Evolutionary conservation across 306 rosid species (phyloP).

Genomic region (Malus orientalis): DNA sequence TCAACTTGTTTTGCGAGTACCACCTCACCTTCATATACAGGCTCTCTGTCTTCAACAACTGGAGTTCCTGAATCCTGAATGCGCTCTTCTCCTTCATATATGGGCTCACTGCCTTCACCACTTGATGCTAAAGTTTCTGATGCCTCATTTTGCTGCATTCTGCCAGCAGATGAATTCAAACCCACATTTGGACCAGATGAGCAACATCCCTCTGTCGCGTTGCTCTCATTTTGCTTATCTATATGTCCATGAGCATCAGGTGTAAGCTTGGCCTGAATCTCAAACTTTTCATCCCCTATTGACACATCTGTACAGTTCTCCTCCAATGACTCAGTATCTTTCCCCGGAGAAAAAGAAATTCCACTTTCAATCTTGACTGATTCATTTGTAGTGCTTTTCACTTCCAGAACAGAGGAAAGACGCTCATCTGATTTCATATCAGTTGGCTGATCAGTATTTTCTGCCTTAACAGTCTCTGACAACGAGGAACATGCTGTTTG

Average conservation of each 20-base stretch:
- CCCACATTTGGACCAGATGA: conserved; percentile 35
- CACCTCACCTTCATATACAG: conserved; percentile 91
- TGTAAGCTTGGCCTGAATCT: conserved; percentile 23
- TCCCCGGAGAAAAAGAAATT: conserved; percentile 33
- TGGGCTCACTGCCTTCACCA: conserved; percentile 72
- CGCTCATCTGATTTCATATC: conserved; percentile 28
- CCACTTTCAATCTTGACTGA: conserved; percentile 32
- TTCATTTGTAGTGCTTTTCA: conserved; percentile 31
- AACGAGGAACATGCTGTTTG: conserved; percentile 25
- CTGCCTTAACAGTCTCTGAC: conserved; percentile 22
- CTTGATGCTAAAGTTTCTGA: conserved; percentile 54
- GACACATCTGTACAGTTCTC: conserved; percentile 29
- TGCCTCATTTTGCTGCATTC: conserved; percentile 35
- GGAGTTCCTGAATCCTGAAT: conserved; percentile 47
- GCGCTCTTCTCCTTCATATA: conserved; percentile 96
- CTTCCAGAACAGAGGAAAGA: conserved; percentile 27
- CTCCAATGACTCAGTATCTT: conserved; percentile 13
- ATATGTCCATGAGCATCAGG: conserved; percentile 28
- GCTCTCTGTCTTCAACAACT: conserved; percentile 57
- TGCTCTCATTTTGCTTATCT: conserved; percentile 32
- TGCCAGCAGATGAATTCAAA: conserved; percentile 43
- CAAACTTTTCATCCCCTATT: conserved; percentile 23
- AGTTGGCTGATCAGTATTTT: conserved; percentile 28
- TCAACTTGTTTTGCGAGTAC: conserved; percentile 80
- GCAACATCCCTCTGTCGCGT: conserved; percentile 25